Conservation (phyloP, 331 rosid genomes). For the Quercus tomentella region DNA sequence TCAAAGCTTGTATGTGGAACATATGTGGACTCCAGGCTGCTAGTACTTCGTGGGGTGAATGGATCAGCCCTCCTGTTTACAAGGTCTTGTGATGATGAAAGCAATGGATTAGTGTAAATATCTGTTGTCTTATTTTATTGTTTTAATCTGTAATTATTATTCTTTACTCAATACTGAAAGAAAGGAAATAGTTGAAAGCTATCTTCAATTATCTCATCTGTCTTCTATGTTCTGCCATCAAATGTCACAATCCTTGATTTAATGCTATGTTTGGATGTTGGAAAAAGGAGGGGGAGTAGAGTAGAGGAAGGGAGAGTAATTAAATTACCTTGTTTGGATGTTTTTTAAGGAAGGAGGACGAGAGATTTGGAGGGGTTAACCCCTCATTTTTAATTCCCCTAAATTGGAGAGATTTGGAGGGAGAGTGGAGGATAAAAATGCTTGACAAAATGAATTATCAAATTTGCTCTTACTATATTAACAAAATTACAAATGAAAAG, state of each 20-base stretch:
- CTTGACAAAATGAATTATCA: too few species aligned
- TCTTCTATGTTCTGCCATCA: background rate
- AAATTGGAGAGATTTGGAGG: too few species aligned
- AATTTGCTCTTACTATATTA: too few species aligned
- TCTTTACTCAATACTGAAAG: background rate
- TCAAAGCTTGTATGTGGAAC: conserved; percentile 93
- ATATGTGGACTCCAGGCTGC: conserved; percentile 76
- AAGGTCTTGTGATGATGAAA: conserved; percentile 62
- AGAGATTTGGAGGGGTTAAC: too few species aligned
- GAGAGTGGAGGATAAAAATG: too few species aligned
- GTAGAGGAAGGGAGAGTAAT: too few species aligned
- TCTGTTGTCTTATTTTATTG: background rate
- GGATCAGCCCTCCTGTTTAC: conserved; percentile 94
- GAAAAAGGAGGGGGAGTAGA: too few species aligned
- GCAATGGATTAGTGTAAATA: conserved; percentile 9
- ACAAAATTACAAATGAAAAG: too few species aligned
- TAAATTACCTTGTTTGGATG: too few species aligned
- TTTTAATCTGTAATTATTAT: conserved; percentile 15
- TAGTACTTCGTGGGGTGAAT: conserved; percentile 78
- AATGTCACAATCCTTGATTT: background rate
- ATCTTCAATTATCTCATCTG: background rate
- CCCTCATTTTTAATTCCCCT: too few species aligned
- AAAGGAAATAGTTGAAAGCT: background rate
- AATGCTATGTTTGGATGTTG: too few species aligned
- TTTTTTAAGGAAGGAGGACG: too few species aligned